Evolutionary conservation across 2,329 filamentous ascomycete species (phyloP), one percentile per base, ranked within the genome.

Genomic region (Calonectria hongkongensis): DNA sequence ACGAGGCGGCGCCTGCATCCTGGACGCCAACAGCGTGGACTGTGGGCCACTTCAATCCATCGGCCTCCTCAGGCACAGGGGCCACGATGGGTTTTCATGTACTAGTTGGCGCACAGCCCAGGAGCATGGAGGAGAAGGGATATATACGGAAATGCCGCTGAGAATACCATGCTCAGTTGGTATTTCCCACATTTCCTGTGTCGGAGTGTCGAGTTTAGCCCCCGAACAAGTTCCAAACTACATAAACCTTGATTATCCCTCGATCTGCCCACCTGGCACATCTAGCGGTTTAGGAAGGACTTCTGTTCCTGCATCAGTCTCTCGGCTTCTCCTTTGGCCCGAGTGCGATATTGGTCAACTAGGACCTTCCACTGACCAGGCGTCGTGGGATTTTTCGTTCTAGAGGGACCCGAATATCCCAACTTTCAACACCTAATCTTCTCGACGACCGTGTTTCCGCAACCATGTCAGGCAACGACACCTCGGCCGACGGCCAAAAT

Each of bases 161-260:
- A 60, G 54, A 60, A 41, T 16, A 27, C 13, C 54, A 60, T 60
- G 33, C 15, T 18, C 27, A 25, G 27, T 21, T 41, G 15, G 45
- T 58, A 13, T 16, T 36, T n/a, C 28, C 48, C 41, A 51, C 54
- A 36, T 43, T 28, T 63, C 21, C 18, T 50, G 33, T 13, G 28
- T 28, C 39, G 36, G 62, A 47, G 43, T 33, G 36, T 36, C n/a
- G 28, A 41, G 28, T 43, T 30, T 15, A n/a, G 21, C n/a, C 25
- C 56, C 27, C 45, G 39, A 51, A 71, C 21, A 33, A 36, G n/a
- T 30, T 30, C 25, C 18, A 25, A 16, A 51, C 66, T 72, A 74
- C 66, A 74, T 72, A 72, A 67, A 68, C 63, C 66, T 43, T 25
- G 39, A 58, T 64, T 36, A 62, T 60, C 64, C 67, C 62, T 66